Base-by-base conservation (phyloP, 2,329 filamentous ascomycete species). In the Penicillium verrucosum region DNA sequence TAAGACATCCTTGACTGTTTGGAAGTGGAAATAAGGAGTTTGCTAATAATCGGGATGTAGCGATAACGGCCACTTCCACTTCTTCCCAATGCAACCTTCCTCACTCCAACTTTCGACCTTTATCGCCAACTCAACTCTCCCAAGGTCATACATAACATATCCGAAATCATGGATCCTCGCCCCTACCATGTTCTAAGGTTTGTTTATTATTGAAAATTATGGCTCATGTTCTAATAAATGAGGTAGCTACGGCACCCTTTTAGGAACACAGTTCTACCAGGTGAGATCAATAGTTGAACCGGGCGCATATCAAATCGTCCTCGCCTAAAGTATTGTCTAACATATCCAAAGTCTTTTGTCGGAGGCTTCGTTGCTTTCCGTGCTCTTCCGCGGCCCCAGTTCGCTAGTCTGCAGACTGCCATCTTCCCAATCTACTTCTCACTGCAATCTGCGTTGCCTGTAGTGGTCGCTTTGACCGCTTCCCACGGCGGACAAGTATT, bases 251-350 rank as follows among this genome's bases (percentile, higher is more conserved):
- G 92, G 91, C 63, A 92, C 90, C 21, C 83, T 97, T 48, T 80
- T 97, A 14, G 94, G 94, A 62, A 88, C 88, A 29, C 89, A 91
- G 38, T 82, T 96, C 73, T 97, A 92, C 76, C 91, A 97, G 73
- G 87, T 89, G 75, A 73, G 74, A 53, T 23, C 27, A 48, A 40
- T 37, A 45, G 30, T 16, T 47, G 14, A 18, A 54, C 14, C 4
- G 25, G 34, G 21, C 34, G 16, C 30, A 52, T 21, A 30, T 41
- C 40, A 16, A 38, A 14, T 25, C 9, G 3, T 51, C 12, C 16
- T 9, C 11, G 27, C 42, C 18, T 37, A 47, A 14, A 30, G n/a
- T 27, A 42, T 38, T 10, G n/a, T 52, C 41, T 58, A 9, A 65
- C 30, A 5, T 29, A 5, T 29, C 4, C n/a, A 10, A 65, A 89